A percentile compares a stretch with the other conserved stretches of the same genome.
Conservation (phyloP, 1,284 basidiomycete species). For the Sporisorium exsertum region DNA sequence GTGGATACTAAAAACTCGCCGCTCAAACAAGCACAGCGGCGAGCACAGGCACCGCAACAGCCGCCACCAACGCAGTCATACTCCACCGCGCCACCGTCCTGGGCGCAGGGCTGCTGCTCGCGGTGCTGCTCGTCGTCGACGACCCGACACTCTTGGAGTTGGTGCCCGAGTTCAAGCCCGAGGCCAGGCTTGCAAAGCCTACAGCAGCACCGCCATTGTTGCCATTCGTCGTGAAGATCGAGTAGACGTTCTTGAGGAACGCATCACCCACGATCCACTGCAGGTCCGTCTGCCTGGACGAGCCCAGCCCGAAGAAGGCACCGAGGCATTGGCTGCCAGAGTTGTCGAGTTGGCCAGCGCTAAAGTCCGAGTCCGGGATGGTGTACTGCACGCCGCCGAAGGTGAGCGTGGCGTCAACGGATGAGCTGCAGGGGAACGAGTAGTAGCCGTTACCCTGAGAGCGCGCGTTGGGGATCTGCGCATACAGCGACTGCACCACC, state of each 20-base stretch:
- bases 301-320: slow-evolving; percentile 58
- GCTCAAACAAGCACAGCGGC: slow-evolving; percentile 1
- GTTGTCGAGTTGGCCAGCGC: slow-evolving; percentile 30
- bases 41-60: slow-evolving; percentile 2
- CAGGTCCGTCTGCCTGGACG: slow-evolving; percentile 19
- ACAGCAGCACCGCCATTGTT: slow-evolving; percentile 29
- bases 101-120: slow-evolving; percentile 21
- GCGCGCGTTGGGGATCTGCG: slow-evolving; percentile 47
- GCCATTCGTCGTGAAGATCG: slow-evolving; percentile 45
- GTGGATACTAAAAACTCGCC: not conserved
- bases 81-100: not conserved
- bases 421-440: slow-evolving; percentile 54
- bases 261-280: slow-evolving; percentile 66
- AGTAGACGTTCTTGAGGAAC: slow-evolving; percentile 65
- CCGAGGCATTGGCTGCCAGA: slow-evolving; percentile 54
- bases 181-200: slow-evolving; percentile 59
- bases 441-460: slow-evolving; percentile 58
- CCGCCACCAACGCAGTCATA: not conserved
- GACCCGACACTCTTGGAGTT: slow-evolving; percentile 35
- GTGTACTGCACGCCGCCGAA: slow-evolving; percentile 57
- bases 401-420: slow-evolving; percentile 52
- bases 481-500: slow-evolving; percentile 51
- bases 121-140: slow-evolving; percentile 6
- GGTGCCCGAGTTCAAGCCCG: slow-evolving; percentile 50
- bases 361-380: slow-evolving; percentile 49